Percentiles rank a stretch among this genome's conserved stretches.
Conservation (phyloP, 2,329 filamentous ascomycete species). For the Ophiostoma sp. region DNA sequence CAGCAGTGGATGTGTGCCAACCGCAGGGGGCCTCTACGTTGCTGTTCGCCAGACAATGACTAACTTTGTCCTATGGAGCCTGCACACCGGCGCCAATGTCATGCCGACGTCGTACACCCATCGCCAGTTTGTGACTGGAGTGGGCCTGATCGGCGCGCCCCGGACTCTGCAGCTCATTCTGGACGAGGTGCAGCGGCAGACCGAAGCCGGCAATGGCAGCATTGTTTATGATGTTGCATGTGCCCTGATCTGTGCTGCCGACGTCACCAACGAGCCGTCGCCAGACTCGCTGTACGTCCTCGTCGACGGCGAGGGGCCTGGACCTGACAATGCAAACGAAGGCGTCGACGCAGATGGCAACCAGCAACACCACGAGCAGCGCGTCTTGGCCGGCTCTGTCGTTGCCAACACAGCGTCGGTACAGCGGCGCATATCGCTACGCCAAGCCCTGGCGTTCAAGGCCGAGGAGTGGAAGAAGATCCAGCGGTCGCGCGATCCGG, state of each 20-base stretch:
- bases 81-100: slow-evolving; percentile 48
- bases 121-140: slow-evolving; percentile 58
- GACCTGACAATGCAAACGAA: background rate
- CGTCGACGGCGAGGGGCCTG: background rate
- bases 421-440: slow-evolving; percentile 52
- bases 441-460: slow-evolving; percentile 54
- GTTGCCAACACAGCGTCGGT: slow-evolving; percentile 36
- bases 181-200: slow-evolving; percentile 61
- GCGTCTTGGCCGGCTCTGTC: slow-evolving; percentile 28
- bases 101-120: slow-evolving; percentile 66
- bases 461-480: slow-evolving; percentile 54
- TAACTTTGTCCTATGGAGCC: slow-evolving; percentile 61
- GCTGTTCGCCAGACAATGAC: slow-evolving; percentile 58
- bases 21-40: slow-evolving; percentile 50
- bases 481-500: slow-evolving; percentile 40
- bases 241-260: slow-evolving; percentile 64
- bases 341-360: background rate
- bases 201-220: slow-evolving; percentile 52
- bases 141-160: slow-evolving; percentile 57
- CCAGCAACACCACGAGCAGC: slow-evolving; percentile 13
- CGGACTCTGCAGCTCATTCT: slow-evolving; percentile 57
- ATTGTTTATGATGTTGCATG: slow-evolving; percentile 64
- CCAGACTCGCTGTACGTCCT: slow-evolving; percentile 29
- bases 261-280: slow-evolving; percentile 42
- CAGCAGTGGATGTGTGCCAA: slow-evolving; percentile 39